Evolutionary conservation across 75 land plant genomes (phyloP).

Genomic region (Cryptomeria japonica): DNA sequence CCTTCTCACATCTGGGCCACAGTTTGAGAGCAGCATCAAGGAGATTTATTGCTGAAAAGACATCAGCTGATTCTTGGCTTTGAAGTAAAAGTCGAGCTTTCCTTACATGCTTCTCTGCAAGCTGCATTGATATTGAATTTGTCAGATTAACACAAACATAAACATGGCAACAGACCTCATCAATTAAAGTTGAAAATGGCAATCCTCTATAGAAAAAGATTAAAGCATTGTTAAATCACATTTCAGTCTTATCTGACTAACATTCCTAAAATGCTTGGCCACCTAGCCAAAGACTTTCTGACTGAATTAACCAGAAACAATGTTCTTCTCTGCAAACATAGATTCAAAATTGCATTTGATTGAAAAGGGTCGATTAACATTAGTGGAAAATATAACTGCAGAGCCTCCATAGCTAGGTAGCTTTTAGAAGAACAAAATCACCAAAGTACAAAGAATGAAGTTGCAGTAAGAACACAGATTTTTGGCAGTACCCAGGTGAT

Average conservation of each 20-base stretch:
- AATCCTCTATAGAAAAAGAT: too few relatives aligned
- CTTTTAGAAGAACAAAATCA: background rate
- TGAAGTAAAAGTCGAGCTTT: slow-evolving; percentile 42
- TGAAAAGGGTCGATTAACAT: background rate
- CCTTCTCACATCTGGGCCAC: slow-evolving; percentile 48
- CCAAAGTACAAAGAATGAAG: background rate
- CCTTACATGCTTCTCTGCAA: slow-evolving; percentile 39
- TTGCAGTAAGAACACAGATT: background rate
- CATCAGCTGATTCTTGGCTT: slow-evolving; percentile 27
- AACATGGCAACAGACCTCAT: background rate
- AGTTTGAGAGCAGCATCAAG: slow-evolving; percentile 61
- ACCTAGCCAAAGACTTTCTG: background rate
- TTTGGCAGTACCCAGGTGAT: background rate
- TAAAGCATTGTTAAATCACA: background rate
- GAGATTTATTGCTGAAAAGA: slow-evolving; percentile 35
- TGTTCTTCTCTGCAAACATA: background rate
- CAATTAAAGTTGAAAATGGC: background rate
- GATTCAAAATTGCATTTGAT: background rate
- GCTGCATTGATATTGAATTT: slow-evolving; percentile 22
- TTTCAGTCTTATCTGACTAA: background rate
- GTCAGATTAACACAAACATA: background rate
- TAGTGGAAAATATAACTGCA: background rate
- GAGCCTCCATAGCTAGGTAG: background rate
- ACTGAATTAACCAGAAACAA: background rate
- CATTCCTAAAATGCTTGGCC: background rate